phyloP scores from a whole-genome alignment of 2,329 filamentous ascomycete genomes.

The Sporothrix protearum region DNA sequence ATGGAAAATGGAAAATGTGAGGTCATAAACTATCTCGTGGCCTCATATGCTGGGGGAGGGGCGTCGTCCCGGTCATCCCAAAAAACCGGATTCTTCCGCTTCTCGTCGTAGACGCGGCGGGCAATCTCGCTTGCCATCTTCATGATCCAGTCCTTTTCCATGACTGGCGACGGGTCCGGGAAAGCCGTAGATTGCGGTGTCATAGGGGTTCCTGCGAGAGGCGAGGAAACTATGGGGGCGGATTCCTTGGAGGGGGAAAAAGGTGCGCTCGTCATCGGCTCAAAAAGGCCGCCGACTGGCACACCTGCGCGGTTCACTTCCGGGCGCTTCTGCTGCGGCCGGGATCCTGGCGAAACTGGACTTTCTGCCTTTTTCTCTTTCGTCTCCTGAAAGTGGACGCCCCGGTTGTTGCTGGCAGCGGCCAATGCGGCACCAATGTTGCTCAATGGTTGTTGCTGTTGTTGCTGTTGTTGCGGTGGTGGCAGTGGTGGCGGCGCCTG shows the following conservation, averaged over 20 bases:
- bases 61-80: slow-evolving; percentile 56
- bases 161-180: slow-evolving; percentile 56
- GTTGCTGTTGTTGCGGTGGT: neutral
- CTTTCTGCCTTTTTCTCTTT: neutral
- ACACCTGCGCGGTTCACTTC: slow-evolving; percentile 20
- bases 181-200: slow-evolving; percentile 13
- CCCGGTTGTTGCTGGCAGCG: slow-evolving; percentile 10
- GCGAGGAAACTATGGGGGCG: slow-evolving; percentile 8
- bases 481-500: neutral
- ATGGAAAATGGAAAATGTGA: neutral
- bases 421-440: slow-evolving; percentile 22
- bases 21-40: slow-evolving; percentile 21
- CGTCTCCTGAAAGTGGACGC: slow-evolving; percentile 11
- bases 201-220: slow-evolving; percentile 7
- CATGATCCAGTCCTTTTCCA: slow-evolving; percentile 81
- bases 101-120: slow-evolving; percentile 81
- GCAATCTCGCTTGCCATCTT: slow-evolving; percentile 95
- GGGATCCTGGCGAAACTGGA: slow-evolving; percentile 16
- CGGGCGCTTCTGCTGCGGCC: slow-evolving; percentile 13
- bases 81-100: slow-evolving; percentile 53
- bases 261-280: slow-evolving; percentile 1
- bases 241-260: slow-evolving; percentile 4
- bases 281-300: slow-evolving; percentile 22
- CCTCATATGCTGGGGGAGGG: slow-evolving; percentile 61
- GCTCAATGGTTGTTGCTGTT: neutral